Base-by-base conservation (phyloP, 306 rosid species). In the Citrullus mucosospermus region DNA sequence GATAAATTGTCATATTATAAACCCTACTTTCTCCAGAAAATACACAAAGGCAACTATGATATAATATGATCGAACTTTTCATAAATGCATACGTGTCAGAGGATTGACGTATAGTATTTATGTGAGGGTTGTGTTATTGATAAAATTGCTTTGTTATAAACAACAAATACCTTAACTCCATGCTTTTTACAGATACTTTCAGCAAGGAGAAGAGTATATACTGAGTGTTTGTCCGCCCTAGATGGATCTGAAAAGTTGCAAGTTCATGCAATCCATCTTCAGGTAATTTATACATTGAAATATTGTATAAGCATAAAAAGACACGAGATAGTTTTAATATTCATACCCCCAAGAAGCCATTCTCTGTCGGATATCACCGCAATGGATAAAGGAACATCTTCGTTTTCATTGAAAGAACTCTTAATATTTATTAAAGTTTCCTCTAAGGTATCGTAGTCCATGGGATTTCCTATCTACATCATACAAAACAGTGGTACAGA, bases 181-280 rank as follows among this genome's bases (percentile, higher is more conserved):
- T 87, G 90, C 72, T 88, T 89, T 81, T 78, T 78, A 85, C 96
- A 91, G 82, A 92, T 92, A 84, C 78, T 90, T 84, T 92, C 99
- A 3, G 98, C 98, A 80, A 92, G 93, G 53, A 96, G 89, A 85
- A 96, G 96, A 63, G 98, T 83, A 87, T 89, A 92, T 3, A 92
- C 93, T 13, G 98, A 87, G 46, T 85, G 92, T 87, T 89, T 96
- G 84, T 96, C 98, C 59, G 97, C 97, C 87, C 87, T 89, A 1
- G 89, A 82, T 77, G 96, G 81, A 88, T 96, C 98, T 96, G 93
- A 79, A 84, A 76, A 79, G 76, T 84, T 71, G 80, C 63, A 60
- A 77, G 80, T 85, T 79, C 88, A 73, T 72, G 34, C 78, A 76
- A 43, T 84, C 73, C 30, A 80, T 80, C 71, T 82, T 76, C 76